Conservation (phyloP, 2,329 filamentous ascomycete species). For the Aurifilum marmelostoma region DNA sequence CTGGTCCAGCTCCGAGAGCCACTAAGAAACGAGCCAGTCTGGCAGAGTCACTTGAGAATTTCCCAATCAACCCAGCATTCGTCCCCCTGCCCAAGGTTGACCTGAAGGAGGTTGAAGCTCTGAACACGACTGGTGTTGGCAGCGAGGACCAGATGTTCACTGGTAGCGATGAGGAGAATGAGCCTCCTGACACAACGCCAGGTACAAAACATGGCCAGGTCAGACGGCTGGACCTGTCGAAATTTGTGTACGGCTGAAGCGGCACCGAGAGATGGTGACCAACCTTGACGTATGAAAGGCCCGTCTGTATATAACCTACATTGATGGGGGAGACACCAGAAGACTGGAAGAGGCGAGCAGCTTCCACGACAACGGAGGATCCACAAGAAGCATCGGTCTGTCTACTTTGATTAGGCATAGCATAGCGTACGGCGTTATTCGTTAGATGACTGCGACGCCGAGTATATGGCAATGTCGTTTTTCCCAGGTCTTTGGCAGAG, state of each 20-base stretch:
- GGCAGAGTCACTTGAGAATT: conserved; percentile 37
- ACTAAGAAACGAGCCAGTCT: conserved; percentile 32
- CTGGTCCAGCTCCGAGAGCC: conserved; percentile 32
- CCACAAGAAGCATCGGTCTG: not conserved
- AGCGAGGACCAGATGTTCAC: conserved; percentile 62
- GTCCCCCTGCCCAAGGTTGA: conserved; percentile 60
- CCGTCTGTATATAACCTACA: not conserved
- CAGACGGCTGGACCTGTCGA: conserved; percentile 50
- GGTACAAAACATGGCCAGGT: not conserved
- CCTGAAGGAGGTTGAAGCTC: conserved; percentile 54
- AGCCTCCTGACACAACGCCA: conserved; percentile 30
- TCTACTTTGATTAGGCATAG: not conserved
- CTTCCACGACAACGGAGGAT: not conserved
- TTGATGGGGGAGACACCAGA: not conserved
- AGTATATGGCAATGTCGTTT: not conserved
- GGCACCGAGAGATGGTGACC: not conserved
- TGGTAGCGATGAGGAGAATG: conserved; percentile 54
- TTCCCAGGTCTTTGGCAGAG: not conserved
- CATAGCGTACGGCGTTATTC: conserved; percentile 26
- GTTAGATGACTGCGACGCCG: conserved; percentile 14
- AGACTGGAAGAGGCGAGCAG: not conserved
- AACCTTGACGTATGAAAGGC: not conserved
- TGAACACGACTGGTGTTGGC: conserved; percentile 49
- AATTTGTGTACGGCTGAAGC: conserved; percentile 47
- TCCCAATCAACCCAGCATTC: conserved; percentile 57